Conservation (phyloP, 306 rosid species). For the Pachyrhizus erosus region DNA sequence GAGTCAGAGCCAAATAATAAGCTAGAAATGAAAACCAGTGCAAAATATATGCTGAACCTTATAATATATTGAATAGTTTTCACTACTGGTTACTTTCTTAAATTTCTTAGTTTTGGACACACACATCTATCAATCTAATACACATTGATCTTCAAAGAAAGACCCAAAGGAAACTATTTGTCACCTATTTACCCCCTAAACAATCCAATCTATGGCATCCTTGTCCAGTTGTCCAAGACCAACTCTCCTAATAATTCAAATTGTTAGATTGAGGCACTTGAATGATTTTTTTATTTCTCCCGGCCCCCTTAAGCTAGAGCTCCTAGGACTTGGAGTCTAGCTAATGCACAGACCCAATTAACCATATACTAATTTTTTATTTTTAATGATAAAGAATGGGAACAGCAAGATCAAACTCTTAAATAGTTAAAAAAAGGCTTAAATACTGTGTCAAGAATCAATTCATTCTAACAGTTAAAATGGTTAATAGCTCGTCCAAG, state of each 20-base stretch:
- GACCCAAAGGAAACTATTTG: background rate
- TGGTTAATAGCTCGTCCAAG: background rate
- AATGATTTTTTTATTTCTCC: background rate
- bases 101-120: slow-evolving; percentile 6
- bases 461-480: slow-evolving; percentile 11
- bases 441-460: background rate
- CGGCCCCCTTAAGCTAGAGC: background rate
- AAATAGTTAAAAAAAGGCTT: slow-evolving; percentile 7
- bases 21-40: slow-evolving; percentile 15
- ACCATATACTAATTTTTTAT: background rate
- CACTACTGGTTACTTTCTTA: background rate
- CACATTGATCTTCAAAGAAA: background rate
- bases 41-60: slow-evolving; percentile 14
- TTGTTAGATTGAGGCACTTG: background rate
- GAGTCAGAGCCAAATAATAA: background rate
- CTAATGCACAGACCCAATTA: background rate
- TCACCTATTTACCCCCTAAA: background rate
- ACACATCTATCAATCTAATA: background rate
- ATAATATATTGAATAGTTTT: background rate
- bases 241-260: background rate
- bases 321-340: background rate
- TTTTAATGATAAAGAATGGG: background rate
- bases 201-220: background rate
- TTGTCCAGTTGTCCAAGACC: background rate
- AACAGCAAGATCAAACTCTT: background rate